Conservation (phyloP, 148 eudicot genomes). For the Silene conica region DNA sequence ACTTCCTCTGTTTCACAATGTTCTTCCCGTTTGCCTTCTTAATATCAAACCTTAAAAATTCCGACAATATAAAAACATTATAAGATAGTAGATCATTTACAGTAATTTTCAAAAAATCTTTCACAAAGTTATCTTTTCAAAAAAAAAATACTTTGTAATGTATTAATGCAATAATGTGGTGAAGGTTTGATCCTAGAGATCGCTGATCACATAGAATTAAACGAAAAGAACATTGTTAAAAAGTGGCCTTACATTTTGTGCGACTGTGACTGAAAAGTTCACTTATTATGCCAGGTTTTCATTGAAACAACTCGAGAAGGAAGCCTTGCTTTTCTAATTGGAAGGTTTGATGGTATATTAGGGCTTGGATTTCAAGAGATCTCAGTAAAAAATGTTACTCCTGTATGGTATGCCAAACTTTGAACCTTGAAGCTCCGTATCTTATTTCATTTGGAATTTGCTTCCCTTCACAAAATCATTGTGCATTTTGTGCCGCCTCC, state of each 20-base stretch:
- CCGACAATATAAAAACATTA: too few species aligned
- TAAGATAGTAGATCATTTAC: too few species aligned
- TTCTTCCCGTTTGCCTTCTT: too few species aligned
- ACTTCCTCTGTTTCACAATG: background rate
- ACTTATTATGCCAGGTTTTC: constrained; percentile 43
- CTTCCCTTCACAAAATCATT: background rate
- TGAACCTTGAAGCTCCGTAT: background rate
- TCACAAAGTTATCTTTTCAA: too few species aligned
- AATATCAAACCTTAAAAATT: too few species aligned
- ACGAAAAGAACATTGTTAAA: too few species aligned
- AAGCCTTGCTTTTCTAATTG: constrained; percentile 50
- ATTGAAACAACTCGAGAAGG: constrained; percentile 71
- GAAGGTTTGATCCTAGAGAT: too few species aligned
- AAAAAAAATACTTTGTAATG: too few species aligned
- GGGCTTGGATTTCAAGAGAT: constrained; percentile 88
- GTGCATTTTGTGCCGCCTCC: constrained; percentile 4
- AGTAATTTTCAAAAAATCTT: too few species aligned
- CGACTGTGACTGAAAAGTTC: background rate
- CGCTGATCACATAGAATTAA: too few species aligned
- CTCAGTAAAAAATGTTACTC: constrained; percentile 61
- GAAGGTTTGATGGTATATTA: constrained; percentile 74
- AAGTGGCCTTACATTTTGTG: background rate
- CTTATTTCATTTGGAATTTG: background rate
- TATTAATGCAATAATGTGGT: too few species aligned
- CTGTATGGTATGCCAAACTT: constrained; percentile 56